Percentiles rank a stretch among this genome's conserved stretches.
These are phyloP conservation scores for Alternaria brassicicola DNA, from an alignment of 2,329 filamentous ascomycete genomes.

Conservation along the genomic window DNA sequence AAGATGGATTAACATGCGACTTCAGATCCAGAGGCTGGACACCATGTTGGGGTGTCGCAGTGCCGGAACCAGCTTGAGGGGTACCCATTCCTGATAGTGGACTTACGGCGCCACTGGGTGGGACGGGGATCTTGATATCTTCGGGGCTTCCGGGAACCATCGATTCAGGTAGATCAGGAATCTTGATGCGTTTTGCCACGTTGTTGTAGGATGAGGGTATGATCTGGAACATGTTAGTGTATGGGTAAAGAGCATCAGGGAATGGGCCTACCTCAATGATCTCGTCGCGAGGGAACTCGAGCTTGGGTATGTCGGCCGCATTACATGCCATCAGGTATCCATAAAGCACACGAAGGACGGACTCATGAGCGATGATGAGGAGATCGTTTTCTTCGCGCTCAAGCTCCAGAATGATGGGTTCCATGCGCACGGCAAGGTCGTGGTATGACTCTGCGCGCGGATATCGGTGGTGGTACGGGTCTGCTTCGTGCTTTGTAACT, in stretches of 20 bases:
- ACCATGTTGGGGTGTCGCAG: conserved; percentile 5
- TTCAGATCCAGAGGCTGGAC: conserved; percentile 11
- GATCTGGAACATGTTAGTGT: conserved; percentile 60
- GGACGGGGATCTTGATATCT: conserved; percentile 78
- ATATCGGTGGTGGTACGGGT: conserved; percentile 97
- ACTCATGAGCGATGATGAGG: conserved; percentile 98
- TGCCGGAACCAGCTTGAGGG: conserved; percentile 26
- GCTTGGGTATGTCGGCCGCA: conserved; percentile 87
- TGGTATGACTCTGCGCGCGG: conserved; percentile 98
- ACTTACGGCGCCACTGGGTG: conserved; percentile 59
- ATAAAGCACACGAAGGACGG: conserved; percentile 94
- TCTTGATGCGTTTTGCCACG: conserved; percentile 86
- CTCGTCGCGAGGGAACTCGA: conserved; percentile 93
- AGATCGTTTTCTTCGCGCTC: conserved; percentile 97
- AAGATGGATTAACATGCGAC: conserved; percentile 11
- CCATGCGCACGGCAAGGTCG: conserved; percentile 94
- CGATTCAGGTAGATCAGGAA: conserved; percentile 69
- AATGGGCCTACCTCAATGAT: conserved; percentile 77
- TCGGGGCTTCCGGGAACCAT: conserved; percentile 80
- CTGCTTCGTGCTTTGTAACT: conserved; percentile 87
- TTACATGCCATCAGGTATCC: conserved; percentile 99
- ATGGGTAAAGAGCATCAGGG: neutral
- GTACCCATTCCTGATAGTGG: conserved; percentile 52
- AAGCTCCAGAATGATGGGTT: conserved; percentile 96
- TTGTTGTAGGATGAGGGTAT: conserved; percentile 98